A percentile compares a stretch with the other conserved stretches of the same genome.
phyloP scores from a whole-genome alignment of 23 red algal species.

The Agarophyton chilense region DNA sequence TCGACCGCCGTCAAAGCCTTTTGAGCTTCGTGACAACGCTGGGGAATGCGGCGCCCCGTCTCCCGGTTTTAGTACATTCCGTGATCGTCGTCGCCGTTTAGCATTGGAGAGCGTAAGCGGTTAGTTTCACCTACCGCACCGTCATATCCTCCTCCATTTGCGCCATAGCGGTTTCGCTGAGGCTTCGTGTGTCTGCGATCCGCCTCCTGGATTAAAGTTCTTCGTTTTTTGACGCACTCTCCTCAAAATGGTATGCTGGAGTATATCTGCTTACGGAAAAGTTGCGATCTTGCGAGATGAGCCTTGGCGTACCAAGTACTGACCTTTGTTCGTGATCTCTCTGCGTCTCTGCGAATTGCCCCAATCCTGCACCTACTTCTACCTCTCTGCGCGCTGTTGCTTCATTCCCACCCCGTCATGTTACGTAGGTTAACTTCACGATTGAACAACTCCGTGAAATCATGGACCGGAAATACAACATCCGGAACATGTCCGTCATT shows the following conservation, averaged over 20 bases:
- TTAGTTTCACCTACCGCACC: background rate
- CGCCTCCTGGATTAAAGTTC: background rate
- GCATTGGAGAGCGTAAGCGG: too few relatives aligned
- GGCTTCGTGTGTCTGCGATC: background rate
- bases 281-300: background rate
- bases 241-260: background rate
- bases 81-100: background rate
- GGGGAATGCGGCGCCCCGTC: too few relatives aligned
- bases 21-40: background rate
- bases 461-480: conserved; percentile 97
- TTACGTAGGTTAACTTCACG: conserved; percentile 96
- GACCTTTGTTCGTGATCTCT: background rate
- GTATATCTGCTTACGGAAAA: background rate
- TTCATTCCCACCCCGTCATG: background rate
- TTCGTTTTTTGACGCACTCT: background rate
- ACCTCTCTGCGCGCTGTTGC: background rate
- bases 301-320: background rate
- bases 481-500: conserved; percentile 99
- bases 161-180: background rate
- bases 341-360: background rate
- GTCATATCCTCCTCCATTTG: background rate
- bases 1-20: background rate
- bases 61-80: background rate
- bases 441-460: conserved; percentile 96
- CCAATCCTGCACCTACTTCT: too few relatives aligned